phyloP scores from a whole-genome alignment of 176 grass and related monocot genomes.

The Musa acuminata region DNA sequence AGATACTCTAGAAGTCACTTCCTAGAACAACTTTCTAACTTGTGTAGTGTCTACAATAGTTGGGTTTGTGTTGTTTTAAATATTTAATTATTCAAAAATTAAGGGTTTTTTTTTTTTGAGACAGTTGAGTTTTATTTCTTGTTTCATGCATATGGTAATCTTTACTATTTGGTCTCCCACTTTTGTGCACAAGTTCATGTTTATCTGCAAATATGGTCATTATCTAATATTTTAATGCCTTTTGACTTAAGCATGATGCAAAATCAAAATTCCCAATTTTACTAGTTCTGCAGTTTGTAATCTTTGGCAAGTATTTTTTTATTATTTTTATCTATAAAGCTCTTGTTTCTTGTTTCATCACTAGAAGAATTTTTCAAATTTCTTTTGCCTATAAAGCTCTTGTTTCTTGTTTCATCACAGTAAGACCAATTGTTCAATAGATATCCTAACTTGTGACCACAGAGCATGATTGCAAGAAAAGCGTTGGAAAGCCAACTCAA shows the following conservation, averaged over 20 bases:
- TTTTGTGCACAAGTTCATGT: background rate
- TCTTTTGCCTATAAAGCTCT: background rate
- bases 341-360: no score
- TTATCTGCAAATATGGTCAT: background rate
- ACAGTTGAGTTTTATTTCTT: background rate
- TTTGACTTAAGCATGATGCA: background rate
- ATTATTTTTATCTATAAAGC: no score
- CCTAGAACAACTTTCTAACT: no score
- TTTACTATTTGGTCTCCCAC: background rate
- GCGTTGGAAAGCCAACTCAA: conserved; percentile 72
- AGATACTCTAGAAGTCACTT: no score
- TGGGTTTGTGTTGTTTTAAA: no score
- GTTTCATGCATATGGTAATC: background rate
- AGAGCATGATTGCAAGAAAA: conserved; percentile 91
- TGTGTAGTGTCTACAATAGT: no score
- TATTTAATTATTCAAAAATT: no score
- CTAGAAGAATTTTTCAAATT: background rate
- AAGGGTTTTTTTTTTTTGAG: no score
- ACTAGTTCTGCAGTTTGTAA: background rate
- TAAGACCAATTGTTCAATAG: background rate
- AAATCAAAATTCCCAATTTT: background rate
- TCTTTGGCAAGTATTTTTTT: background rate
- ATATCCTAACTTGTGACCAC: conserved; percentile 23
- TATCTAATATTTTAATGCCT: background rate
- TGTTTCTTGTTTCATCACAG: no score